Evolutionary conservation across 768 basidiomycete species (phyloP).

Genomic region (Lenzites betulinus): DNA sequence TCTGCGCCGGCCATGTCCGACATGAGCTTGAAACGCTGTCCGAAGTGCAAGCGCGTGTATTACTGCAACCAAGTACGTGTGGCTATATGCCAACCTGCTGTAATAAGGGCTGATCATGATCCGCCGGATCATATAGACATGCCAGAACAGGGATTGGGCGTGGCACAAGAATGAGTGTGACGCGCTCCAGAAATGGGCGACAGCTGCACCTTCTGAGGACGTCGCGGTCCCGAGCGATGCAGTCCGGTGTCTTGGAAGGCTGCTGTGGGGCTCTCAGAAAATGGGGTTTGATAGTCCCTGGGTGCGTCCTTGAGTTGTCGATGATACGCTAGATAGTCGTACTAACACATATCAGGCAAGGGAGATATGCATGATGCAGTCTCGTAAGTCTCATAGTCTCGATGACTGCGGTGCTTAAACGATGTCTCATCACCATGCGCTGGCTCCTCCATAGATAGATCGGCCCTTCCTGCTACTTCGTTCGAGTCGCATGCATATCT

Average conservation of each 20-base stretch:
- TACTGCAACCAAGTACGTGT: constrained; percentile 75
- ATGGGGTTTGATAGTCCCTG: constrained; percentile 54
- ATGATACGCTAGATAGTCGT: background rate
- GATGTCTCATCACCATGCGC: constrained; percentile 5
- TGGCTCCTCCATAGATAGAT: constrained; percentile 49
- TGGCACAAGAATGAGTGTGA: constrained; percentile 79
- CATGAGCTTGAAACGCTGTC: constrained; percentile 64
- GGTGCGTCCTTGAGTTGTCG: constrained; percentile 44
- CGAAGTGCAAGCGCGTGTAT: constrained; percentile 63
- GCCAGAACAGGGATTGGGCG: constrained; percentile 75
- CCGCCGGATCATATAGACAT: constrained; percentile 44
- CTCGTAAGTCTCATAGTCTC: no score
- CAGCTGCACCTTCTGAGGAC: constrained; percentile 48
- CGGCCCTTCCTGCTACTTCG: constrained; percentile 47
- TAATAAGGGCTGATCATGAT: background rate
- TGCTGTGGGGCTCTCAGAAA: constrained; percentile 66
- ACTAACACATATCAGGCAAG: constrained; percentile 44
- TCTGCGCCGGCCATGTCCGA: constrained; percentile 41
- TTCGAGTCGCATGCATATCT: constrained; percentile 66
- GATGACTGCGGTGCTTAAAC: no score
- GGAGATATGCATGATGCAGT: constrained; percentile 72
- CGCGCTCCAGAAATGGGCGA: constrained; percentile 62
- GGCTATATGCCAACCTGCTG: background rate
- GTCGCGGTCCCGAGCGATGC: constrained; percentile 70
- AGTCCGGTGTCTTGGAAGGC: constrained; percentile 73